Evolutionary conservation across 345 rosid species (phyloP).

Genomic region (Eucalyptus paniculata): DNA sequence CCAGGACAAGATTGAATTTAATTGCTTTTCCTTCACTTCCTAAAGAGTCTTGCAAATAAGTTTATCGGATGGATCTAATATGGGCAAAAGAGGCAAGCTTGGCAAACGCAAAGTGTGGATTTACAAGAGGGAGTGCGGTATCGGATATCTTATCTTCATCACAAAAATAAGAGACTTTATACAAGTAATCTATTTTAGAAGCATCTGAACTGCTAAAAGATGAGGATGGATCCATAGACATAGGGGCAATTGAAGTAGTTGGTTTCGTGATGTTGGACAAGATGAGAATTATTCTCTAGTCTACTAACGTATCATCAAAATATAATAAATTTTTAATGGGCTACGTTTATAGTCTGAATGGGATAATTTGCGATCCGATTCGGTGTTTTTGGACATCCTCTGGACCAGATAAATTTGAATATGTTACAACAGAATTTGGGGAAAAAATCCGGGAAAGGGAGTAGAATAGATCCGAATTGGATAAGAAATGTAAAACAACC

Average conservation of each 20-base stretch:
- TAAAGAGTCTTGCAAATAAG: neutral
- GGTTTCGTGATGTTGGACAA: neutral
- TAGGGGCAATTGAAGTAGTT: neutral
- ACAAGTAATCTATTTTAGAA: no score
- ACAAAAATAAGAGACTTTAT: no score
- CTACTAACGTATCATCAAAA: neutral
- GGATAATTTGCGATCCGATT: no score
- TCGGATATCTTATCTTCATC: neutral
- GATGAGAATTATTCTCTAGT: neutral
- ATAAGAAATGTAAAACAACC: neutral
- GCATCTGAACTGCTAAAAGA: neutral
- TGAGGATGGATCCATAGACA: neutral
- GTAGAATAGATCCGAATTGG: neutral
- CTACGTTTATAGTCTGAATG: no score
- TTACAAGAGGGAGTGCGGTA: neutral
- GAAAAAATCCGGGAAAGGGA: neutral
- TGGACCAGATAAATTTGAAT: neutral
- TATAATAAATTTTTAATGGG: no score
- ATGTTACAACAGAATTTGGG: no score
- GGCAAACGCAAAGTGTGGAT: neutral
- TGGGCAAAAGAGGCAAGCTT: neutral
- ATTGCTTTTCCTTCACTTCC: neutral
- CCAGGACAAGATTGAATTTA: neutral
- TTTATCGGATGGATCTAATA: neutral
- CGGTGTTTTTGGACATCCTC: neutral